Evolutionary conservation across 2,329 filamentous ascomycete genomes (phyloP), one percentile per base, ranked within the genome.

Genomic region (Ciborinia camelliae): DNA sequence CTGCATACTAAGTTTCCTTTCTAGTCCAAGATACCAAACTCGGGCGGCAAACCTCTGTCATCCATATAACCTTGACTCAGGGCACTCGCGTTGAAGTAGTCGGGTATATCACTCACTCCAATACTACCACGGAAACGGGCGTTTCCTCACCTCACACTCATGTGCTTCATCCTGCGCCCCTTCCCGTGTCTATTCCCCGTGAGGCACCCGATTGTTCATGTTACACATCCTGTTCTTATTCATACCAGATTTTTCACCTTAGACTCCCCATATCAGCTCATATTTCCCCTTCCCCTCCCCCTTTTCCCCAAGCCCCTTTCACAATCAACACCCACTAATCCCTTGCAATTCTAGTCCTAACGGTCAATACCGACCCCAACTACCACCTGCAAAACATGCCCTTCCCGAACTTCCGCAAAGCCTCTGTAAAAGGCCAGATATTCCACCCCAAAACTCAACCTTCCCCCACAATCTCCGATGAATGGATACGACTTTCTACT

Each of bases 401-500:
- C 0, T 75, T 74, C 45, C 53, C 72, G 0, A 53, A 66, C 10
- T 76, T 76, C 64, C 68, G 75, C 35, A 75, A 73, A 68, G 75
- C 74, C 12, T 77, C 78, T 7, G 71, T 72, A 32, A 82, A 84
- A 65, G 76, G 85, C 14, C 77, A 82, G 23, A 80, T 83, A 30
- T 83, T 80, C 71, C 80, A 84, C 59, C 83, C 84, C 28, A 51
- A 77, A 23, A 80, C 80, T 0, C 79, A 82, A 61, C 71, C 68
- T 20, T 65, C 71, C 12, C 73, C 69, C 14, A 77, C 75, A 55
- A 73, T 79, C 37, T 78, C 84, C 4, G 89, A 92, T 72, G 81
- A 90, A 74, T 93, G 90, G 90, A 77, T 90, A 4, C 81, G 84
- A 32, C 81, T 90, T 63, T 76, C 79, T 1, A 85, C 84, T 18